A percentile compares a stretch with the other conserved stretches of the same genome.
phyloP scores from a whole-genome alignment of 2,329 filamentous ascomycete genomes.

The Colletotrichum sp. region DNA sequence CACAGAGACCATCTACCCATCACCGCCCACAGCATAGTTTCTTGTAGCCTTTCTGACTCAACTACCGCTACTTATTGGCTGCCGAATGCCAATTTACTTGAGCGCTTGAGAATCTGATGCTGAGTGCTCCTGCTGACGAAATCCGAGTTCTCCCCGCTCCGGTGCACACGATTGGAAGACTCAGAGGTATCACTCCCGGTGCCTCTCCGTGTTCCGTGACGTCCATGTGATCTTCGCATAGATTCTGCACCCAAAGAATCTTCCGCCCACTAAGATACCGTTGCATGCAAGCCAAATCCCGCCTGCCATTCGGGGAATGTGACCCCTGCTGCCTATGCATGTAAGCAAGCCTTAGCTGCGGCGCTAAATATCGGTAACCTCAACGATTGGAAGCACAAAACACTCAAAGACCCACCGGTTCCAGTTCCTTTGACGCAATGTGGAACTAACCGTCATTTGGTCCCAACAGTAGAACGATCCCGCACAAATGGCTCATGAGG shows the following conservation, averaged over 20 bases:
- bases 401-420: background rate
- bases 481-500: background rate
- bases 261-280: background rate
- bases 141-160: background rate
- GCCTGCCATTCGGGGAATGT: background rate
- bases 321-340: background rate
- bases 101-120: accelerated
- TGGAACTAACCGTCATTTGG: background rate
- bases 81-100: background rate
- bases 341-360: background rate
- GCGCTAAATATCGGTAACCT: background rate
- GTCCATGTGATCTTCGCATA: background rate
- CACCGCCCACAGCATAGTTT: background rate
- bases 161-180: background rate
- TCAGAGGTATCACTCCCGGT: background rate
- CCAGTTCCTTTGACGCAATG: background rate
- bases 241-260: background rate
- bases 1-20: background rate
- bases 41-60: background rate
- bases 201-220: background rate
- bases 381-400: background rate
- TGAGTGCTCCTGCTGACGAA: background rate
- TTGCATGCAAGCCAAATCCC: background rate
- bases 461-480: background rate
- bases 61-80: background rate